Percentiles rank a stretch among this genome's conserved stretches.
phyloP scores from a whole-genome alignment of 2,329 filamentous ascomycete genomes.

The Aspergillus hortae region DNA sequence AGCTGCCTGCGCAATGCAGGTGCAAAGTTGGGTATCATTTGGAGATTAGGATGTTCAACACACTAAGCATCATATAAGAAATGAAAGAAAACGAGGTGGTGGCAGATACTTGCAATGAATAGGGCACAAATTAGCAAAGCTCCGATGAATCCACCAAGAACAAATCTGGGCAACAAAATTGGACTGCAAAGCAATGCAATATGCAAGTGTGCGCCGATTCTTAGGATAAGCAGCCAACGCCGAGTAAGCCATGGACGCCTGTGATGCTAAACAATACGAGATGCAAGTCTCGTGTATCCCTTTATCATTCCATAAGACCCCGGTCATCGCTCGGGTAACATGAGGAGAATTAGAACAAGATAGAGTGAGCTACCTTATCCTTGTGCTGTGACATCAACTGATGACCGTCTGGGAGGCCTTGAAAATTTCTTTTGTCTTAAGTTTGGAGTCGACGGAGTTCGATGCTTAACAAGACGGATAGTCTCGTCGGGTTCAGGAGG shows the following conservation, averaged over 20 bases:
- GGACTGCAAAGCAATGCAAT: background rate
- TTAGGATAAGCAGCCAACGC: background rate
- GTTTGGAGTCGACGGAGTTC: conserved; percentile 36
- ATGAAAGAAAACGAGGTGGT: background rate
- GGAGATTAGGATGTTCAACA: background rate
- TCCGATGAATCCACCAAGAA: background rate
- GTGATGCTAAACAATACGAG: conserved; percentile 8
- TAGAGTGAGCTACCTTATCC: conserved; percentile 5
- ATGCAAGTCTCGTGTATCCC: too few relatives aligned
- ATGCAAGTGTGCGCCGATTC: background rate
- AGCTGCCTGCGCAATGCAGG: background rate
- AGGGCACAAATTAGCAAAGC: background rate
- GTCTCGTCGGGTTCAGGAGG: conserved; percentile 22
- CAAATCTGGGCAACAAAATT: background rate
- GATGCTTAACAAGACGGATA: conserved; percentile 25
- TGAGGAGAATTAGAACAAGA: background rate
- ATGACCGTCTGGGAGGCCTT: conserved; percentile 28
- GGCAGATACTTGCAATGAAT: background rate
- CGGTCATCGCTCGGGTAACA: background rate
- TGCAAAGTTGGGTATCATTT: background rate
- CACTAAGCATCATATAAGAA: background rate
- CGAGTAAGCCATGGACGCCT: conserved; percentile 11
- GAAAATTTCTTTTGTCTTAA: conserved; percentile 22
- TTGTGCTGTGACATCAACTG: conserved; percentile 30
- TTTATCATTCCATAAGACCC: too few relatives aligned